Conservation (phyloP, 1,139 yeast species). For the Lodderomyces orthopsilosis region DNA sequence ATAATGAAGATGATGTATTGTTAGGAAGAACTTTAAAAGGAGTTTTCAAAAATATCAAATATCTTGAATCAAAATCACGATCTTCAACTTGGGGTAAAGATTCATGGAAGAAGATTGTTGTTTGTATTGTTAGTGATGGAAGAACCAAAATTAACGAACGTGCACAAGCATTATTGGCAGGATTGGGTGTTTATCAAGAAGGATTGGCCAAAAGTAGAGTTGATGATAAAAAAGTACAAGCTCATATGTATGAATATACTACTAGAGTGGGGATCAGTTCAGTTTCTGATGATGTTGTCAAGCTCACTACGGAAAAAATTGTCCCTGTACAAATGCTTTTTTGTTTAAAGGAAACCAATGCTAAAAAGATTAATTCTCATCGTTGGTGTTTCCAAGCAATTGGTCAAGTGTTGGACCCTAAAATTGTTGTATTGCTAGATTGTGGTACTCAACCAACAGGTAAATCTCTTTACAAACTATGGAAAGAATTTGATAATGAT, state of each 20-base stretch:
- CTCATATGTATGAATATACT: slow-evolving; percentile 48
- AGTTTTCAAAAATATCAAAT: slow-evolving; percentile 47
- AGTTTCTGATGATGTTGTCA: slow-evolving; percentile 43
- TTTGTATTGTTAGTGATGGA: slow-evolving; percentile 49
- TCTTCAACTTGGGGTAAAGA: slow-evolving; percentile 48
- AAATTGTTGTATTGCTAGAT: slow-evolving; percentile 42
- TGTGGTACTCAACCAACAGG: slow-evolving; percentile 51
- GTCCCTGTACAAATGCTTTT: slow-evolving; percentile 49
- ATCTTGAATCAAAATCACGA: slow-evolving; percentile 43
- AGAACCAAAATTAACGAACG: slow-evolving; percentile 48
- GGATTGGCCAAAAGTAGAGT: slow-evolving; percentile 49
- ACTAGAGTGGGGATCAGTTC: slow-evolving; percentile 48
- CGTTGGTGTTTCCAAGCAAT: slow-evolving; percentile 53
- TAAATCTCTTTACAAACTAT: slow-evolving; percentile 44
- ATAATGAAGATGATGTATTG: slow-evolving; percentile 47
- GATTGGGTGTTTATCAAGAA: slow-evolving; percentile 49
- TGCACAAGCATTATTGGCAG: slow-evolving; percentile 48
- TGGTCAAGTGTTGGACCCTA: slow-evolving; percentile 44
- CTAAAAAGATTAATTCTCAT: slow-evolving; percentile 48
- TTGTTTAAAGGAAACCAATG: slow-evolving; percentile 47
- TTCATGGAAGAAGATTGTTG: slow-evolving; percentile 50
- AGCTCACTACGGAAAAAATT: slow-evolving; percentile 46
- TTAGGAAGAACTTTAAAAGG: slow-evolving; percentile 49
- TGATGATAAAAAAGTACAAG: slow-evolving; percentile 46
- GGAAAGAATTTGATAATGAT: slow-evolving; percentile 49